These are phyloP conservation scores for Diplosphaera chodatii DNA, from an alignment of 139 green algal species.

Conservation along the genomic window DNA sequence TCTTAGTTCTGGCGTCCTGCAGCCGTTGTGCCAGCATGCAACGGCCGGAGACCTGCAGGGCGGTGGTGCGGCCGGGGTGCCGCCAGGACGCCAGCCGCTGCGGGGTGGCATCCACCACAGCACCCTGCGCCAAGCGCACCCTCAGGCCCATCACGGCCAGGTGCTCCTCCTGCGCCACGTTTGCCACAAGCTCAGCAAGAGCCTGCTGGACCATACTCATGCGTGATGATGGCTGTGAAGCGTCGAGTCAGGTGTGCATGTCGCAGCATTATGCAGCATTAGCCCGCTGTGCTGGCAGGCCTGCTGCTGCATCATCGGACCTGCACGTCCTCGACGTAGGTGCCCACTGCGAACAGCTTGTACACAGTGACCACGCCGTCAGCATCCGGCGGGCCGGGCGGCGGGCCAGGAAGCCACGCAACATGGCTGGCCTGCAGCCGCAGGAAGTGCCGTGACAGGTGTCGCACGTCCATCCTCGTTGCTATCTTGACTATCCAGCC, in stretches of 20 bases:
- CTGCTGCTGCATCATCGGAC: too few species aligned
- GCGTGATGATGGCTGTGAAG: too few species aligned
- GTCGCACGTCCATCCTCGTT: background rate
- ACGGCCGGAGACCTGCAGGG: background rate
- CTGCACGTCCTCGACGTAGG: background rate
- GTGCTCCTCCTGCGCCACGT: background rate
- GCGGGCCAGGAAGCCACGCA: background rate
- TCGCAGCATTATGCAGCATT: too few species aligned
- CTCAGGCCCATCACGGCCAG: background rate
- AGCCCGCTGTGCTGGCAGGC: too few species aligned
- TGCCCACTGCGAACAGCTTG: background rate
- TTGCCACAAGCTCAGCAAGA: too few species aligned
- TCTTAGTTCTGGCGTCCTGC: too few species aligned
- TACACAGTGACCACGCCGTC: background rate
- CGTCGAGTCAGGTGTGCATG: too few species aligned
- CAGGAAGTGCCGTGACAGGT: background rate
- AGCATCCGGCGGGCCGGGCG: background rate
- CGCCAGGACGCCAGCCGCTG: background rate
- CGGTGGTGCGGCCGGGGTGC: background rate
- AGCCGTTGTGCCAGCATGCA: too few species aligned
- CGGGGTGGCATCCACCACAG: background rate
- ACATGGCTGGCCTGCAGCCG: background rate
- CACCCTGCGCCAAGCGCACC: background rate
- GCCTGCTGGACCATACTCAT: too few species aligned
- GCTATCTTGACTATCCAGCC: too few species aligned